These are phyloP conservation scores for Ustilago bromivora DNA, from an alignment of 1,284 basidiomycete species.

Conservation along the genomic window DNA sequence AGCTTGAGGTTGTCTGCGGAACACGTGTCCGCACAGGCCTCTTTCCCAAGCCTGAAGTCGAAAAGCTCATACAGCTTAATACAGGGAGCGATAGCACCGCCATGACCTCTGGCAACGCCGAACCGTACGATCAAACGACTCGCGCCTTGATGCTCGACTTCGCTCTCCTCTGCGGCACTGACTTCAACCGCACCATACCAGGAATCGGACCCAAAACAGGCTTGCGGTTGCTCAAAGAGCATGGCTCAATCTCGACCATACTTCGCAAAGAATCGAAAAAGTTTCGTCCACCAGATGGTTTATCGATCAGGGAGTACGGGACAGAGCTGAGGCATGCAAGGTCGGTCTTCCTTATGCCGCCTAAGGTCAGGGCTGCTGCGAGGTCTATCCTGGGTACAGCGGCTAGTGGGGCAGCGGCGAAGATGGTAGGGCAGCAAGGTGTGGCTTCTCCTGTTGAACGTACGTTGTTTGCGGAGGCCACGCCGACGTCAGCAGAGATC, in stretches of 20 bases:
- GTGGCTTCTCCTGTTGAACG: conserved; percentile 6
- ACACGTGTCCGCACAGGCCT: conserved; percentile 40
- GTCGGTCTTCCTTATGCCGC: conserved; percentile 58
- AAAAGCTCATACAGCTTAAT: conserved; percentile 7
- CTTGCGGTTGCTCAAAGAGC: conserved; percentile 51
- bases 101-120: not conserved
- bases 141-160: conserved; percentile 60
- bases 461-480: conserved; percentile 13
- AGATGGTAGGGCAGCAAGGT: not conserved
- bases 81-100: conserved; percentile 1
- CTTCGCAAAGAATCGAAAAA: conserved; percentile 31
- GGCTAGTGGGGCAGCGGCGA: conserved; percentile 13
- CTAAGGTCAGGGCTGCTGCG: conserved; percentile 46
- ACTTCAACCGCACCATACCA: conserved; percentile 66
- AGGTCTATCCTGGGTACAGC: conserved; percentile 27
- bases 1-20: conserved; percentile 59
- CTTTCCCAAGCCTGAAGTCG: conserved; percentile 40
- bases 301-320: conserved; percentile 55
- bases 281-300: conserved; percentile 56
- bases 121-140: conserved; percentile 35
- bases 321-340: conserved; percentile 56
- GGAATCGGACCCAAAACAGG: conserved; percentile 59
- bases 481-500: not conserved
- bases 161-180: conserved; percentile 68
- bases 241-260: conserved; percentile 52